Evolutionary conservation across 176 grass and related monocot genomes (phyloP).

Genomic region (Avena insularis): DNA sequence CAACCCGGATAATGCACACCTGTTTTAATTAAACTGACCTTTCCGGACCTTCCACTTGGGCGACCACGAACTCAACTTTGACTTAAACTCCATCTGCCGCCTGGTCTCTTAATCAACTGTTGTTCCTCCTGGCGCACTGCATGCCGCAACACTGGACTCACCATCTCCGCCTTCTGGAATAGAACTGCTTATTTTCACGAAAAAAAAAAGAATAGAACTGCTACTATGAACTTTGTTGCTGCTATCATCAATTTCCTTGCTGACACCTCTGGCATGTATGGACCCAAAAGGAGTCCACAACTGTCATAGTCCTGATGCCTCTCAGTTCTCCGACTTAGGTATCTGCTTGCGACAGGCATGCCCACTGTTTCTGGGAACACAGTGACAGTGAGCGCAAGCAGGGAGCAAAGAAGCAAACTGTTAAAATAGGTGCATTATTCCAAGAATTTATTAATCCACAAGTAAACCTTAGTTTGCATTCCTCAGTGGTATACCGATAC

Average conservation of each 20-base stretch:
- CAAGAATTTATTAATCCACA: not conserved
- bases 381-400: not conserved
- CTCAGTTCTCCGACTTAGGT: not conserved
- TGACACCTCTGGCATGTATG: not conserved
- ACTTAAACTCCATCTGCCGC: not conserved
- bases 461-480: not conserved
- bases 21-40: not conserved
- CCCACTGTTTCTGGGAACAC: not conserved
- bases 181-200: not conserved
- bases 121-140: not conserved
- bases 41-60: not conserved
- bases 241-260: not conserved
- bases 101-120: not conserved
- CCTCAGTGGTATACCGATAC: not conserved
- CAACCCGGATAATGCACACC: not conserved
- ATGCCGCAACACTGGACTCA: not conserved
- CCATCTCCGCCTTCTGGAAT: not conserved
- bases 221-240: not conserved
- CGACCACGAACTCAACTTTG: not conserved
- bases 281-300: not conserved
- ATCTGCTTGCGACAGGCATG: not conserved
- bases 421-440: not conserved
- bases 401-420: not conserved
- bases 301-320: not conserved
- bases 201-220: not conserved